Percentiles rank a stretch among this genome's conserved stretches.
These are phyloP conservation scores for Cryptococcus sp. DNA, from an alignment of 1,284 basidiomycete genomes.

Conservation along the genomic window DNA sequence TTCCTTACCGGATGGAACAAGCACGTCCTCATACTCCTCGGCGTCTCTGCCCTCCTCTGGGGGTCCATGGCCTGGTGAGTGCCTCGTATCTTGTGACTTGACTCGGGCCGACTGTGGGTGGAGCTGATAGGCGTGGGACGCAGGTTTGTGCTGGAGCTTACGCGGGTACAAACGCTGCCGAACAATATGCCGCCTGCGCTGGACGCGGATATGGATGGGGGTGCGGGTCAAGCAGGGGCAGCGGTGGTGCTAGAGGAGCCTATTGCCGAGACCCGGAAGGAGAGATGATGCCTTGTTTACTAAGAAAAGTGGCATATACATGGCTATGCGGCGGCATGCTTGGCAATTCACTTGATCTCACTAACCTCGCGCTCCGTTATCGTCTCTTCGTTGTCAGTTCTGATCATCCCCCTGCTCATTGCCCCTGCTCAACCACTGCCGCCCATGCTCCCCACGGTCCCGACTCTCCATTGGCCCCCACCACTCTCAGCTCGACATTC, in stretches of 20 bases:
- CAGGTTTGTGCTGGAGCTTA: slow-evolving; percentile 48
- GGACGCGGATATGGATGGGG: slow-evolving; percentile 3
- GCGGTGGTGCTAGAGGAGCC: background rate
- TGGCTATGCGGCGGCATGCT: no score
- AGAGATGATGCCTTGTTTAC: background rate
- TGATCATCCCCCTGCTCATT: background rate
- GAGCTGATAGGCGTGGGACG: background rate
- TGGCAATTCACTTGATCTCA: no score
- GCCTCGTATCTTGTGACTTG: background rate
- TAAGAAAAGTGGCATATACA: no score
- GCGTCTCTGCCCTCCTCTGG: slow-evolving; percentile 38
- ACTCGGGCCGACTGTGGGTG: background rate
- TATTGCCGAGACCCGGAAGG: background rate
- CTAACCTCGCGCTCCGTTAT: no score
- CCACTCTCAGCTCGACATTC: slow-evolving; percentile 47
- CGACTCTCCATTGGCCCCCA: slow-evolving; percentile 11
- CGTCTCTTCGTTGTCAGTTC: no score
- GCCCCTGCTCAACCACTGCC: slow-evolving; percentile 22
- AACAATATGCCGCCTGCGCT: slow-evolving; percentile 38
- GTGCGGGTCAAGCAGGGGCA: background rate
- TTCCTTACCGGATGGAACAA: slow-evolving; percentile 44
- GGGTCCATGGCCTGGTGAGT: slow-evolving; percentile 43
- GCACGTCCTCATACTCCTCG: slow-evolving; percentile 41
- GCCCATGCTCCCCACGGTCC: slow-evolving; percentile 43
- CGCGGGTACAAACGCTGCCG: slow-evolving; percentile 37